A percentile compares a stretch with the other conserved stretches of the same genome.
Conservation (phyloP, 495 filamentous ascomycete species). For the Trichoderma reesei region DNA sequence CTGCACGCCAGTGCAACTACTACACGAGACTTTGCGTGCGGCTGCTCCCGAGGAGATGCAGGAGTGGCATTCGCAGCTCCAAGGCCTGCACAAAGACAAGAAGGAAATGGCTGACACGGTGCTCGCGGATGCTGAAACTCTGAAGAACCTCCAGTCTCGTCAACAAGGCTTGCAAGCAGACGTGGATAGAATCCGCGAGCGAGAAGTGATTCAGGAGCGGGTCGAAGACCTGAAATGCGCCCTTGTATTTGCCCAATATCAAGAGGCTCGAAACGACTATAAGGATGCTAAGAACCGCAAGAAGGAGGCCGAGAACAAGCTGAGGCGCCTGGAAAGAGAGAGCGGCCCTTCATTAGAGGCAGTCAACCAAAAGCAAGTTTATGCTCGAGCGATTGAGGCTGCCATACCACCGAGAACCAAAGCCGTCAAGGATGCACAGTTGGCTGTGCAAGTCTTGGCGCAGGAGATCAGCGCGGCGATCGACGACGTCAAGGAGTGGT, state of each 20-base stretch:
- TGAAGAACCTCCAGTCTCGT: slow-evolving; percentile 57
- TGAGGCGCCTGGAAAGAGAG: slow-evolving; percentile 47
- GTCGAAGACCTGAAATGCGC: slow-evolving; percentile 57
- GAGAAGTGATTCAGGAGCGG: slow-evolving; percentile 53
- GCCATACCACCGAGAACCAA: slow-evolving; percentile 14
- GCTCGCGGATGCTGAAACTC: slow-evolving; percentile 46
- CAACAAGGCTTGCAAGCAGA: slow-evolving; percentile 73
- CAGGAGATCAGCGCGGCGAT: slow-evolving; percentile 38
- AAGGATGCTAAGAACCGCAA: slow-evolving; percentile 37
- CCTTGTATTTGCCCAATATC: slow-evolving; percentile 58
- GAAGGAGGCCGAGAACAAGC: slow-evolving; percentile 37
- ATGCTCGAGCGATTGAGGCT: slow-evolving; percentile 29
- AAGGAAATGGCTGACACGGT: slow-evolving; percentile 52
- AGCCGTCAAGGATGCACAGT: slow-evolving; percentile 8
- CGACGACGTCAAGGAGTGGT: slow-evolving; percentile 44
- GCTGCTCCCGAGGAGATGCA: slow-evolving; percentile 74
- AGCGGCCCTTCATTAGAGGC: slow-evolving; percentile 58
- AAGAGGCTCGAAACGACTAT: slow-evolving; percentile 29
- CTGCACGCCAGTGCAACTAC: slow-evolving; percentile 72
- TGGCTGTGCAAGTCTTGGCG: slow-evolving; percentile 17
- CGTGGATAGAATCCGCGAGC: slow-evolving; percentile 71
- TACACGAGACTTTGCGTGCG: slow-evolving; percentile 76
- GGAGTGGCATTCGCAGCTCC: slow-evolving; percentile 66
- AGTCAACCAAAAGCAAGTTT: slow-evolving; percentile 55
- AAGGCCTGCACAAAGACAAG: slow-evolving; percentile 56